Conservation (phyloP, 768 basidiomycete genomes). For the Porphyrellus cyaneotinctus region DNA sequence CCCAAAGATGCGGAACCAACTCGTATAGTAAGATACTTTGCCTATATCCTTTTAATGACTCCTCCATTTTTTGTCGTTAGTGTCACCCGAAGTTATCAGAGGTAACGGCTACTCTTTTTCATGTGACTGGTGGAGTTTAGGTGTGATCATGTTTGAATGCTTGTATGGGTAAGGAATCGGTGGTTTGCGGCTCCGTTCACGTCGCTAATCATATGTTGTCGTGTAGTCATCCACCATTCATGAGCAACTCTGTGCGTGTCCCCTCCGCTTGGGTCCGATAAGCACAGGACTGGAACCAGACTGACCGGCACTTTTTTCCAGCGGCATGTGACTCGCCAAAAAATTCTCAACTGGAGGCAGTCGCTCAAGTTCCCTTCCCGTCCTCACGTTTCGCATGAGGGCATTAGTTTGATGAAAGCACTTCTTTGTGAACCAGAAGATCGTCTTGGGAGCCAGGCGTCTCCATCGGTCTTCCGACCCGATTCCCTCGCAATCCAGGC, state of each 20-base stretch:
- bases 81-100: slow-evolving; percentile 88
- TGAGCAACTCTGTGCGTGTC: slow-evolving; percentile 78
- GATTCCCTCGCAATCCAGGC: slow-evolving; percentile 74
- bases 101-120: slow-evolving; percentile 91
- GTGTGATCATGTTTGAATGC: slow-evolving; percentile 95
- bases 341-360: slow-evolving; percentile 94
- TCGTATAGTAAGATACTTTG: slow-evolving; percentile 66
- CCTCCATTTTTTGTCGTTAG: slow-evolving; percentile 38
- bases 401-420: slow-evolving; percentile 80
- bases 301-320: slow-evolving; percentile 30
- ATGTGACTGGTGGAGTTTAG: slow-evolving; percentile 98
- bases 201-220: slow-evolving; percentile 21
- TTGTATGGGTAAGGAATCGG: slow-evolving; percentile 70
- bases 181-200: slow-evolving; percentile 24
- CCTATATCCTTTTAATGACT: slow-evolving; percentile 25
- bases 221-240: slow-evolving; percentile 87
- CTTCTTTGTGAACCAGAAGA: slow-evolving; percentile 95
- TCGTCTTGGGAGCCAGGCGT: slow-evolving; percentile 75
- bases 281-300: slow-evolving; percentile 19
- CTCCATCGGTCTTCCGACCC: slow-evolving; percentile 65
- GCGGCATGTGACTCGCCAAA: slow-evolving; percentile 94
- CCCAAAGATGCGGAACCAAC: slow-evolving; percentile 73
- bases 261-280: slow-evolving; percentile 15
- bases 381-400: slow-evolving; percentile 83
- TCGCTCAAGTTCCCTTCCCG: slow-evolving; percentile 82